Evolutionary conservation across 257 asterid genomes (phyloP), one percentile per base, ranked within the genome.

Genomic region (Nicotiana knightiana): DNA sequence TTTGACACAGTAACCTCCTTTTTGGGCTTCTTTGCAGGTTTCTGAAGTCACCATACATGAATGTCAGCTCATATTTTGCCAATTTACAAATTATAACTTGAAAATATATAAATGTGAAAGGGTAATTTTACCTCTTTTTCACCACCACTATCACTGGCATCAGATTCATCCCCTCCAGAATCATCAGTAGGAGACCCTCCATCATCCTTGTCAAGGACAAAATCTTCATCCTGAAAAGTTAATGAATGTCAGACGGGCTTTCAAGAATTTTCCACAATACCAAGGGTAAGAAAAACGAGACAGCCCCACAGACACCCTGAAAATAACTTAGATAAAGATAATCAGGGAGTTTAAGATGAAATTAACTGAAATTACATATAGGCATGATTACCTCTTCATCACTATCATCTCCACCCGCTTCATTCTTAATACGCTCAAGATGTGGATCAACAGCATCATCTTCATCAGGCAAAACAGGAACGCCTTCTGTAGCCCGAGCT

Each of bases 141-240:
- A 79, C 77, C 90, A 79, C 93, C 97, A 65, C 88, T 89, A 51
- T 71, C 91, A 84, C 93, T 91, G 80, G 82, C 98, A 88, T 94
- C 97, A 84, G 97, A 92, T 54, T 75, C 97, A 48, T 85, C 97
- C 84, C 77, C 97, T 71, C 98, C 98, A 33, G 98, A 95, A 88
- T 92, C 97, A 90, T 95, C 99, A 63, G 98, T 94, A 1, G 99
- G 96, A 80, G 99, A 96, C 76, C 98, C 99, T 71, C 86, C 94
- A 76, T 95, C 99, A 77, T 93, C 98, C 83, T 87, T 88, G 17
- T 91, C 97, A 17, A 30, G 78, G 81, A 93, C 95, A 87, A 93
- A 96, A 87, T 96, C 98, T 82, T 90, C 94, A 61, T 96, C 99
- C 99, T 95, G 84, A 30, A 57, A 67, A 70, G 58, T 37, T 81